phyloP scores from a whole-genome alignment of 352 stramenopile species.

The Peronospora farinosa region DNA sequence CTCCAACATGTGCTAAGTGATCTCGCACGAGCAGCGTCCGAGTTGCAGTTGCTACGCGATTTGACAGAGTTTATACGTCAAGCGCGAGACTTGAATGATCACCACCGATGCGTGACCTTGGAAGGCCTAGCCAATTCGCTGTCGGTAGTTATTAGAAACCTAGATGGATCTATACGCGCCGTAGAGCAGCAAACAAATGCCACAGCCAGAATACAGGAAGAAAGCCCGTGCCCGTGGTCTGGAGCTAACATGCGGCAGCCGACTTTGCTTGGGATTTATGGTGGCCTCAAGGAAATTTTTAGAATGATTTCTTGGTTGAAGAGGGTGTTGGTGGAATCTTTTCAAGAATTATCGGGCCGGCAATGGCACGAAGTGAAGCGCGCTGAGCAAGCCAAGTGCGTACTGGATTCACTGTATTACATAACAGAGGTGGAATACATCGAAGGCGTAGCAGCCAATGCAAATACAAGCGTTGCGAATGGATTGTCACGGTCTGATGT shows the following conservation, averaged over 20 bases:
- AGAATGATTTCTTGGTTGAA: slow-evolving; percentile 41
- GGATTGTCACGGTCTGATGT: slow-evolving; percentile 39
- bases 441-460: slow-evolving; percentile 19
- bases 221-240: slow-evolving; percentile 22
- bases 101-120: slow-evolving; percentile 28
- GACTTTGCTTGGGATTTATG: slow-evolving; percentile 42
- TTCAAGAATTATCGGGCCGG: slow-evolving; percentile 22
- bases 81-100: slow-evolving; percentile 9
- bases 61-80: slow-evolving; percentile 24
- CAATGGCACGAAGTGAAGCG: slow-evolving; percentile 25
- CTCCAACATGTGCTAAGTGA: slow-evolving; percentile 31
- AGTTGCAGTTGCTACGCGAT: slow-evolving; percentile 54
- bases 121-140: slow-evolving; percentile 54
- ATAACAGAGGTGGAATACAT: slow-evolving; percentile 39
- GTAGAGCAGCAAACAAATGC: slow-evolving; percentile 21
- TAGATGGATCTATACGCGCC: slow-evolving; percentile 22
- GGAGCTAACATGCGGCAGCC: slow-evolving; percentile 20
- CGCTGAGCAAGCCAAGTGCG: slow-evolving; percentile 35
- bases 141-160: slow-evolving; percentile 18
- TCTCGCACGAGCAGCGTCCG: slow-evolving; percentile 29
- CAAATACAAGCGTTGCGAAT: not conserved
- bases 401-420: slow-evolving; percentile 40
- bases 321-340: slow-evolving; percentile 24
- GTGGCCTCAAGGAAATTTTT: slow-evolving; percentile 42
- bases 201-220: not conserved